phyloP scores from a whole-genome alignment of 2,329 filamentous ascomycete species.

The Seiridium cupressi region DNA sequence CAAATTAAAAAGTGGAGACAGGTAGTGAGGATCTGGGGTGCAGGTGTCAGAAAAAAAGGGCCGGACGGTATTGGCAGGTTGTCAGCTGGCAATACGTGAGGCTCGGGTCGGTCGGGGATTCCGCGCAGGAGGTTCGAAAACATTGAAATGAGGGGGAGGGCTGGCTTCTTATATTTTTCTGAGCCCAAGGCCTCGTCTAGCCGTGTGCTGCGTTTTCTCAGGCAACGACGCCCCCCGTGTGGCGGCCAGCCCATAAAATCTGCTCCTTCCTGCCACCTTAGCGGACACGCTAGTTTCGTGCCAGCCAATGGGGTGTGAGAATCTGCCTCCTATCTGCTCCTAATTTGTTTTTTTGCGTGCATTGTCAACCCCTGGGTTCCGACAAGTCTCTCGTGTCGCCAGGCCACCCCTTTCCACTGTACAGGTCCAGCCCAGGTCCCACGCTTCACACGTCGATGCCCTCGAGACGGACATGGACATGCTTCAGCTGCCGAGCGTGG shows the following conservation, averaged over 20 bases:
- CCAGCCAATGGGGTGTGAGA: slow-evolving; percentile 21
- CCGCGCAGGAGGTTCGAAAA: slow-evolving; percentile 50
- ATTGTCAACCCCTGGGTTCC: slow-evolving; percentile 22
- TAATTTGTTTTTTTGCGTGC: slow-evolving; percentile 21
- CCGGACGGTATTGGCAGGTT: slow-evolving; percentile 24
- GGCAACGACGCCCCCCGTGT: slow-evolving; percentile 28
- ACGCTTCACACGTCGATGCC: background rate
- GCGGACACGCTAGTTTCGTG: slow-evolving; percentile 18
- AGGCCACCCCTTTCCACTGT: slow-evolving; percentile 8
- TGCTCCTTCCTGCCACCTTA: slow-evolving; percentile 25
- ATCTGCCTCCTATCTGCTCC: slow-evolving; percentile 25
- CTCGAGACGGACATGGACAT: background rate
- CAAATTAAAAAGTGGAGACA: slow-evolving; percentile 1
- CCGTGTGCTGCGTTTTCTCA: slow-evolving; percentile 22
- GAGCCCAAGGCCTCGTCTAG: slow-evolving; percentile 21
- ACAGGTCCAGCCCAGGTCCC: background rate
- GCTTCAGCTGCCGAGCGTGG: background rate
- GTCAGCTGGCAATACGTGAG: slow-evolving; percentile 24
- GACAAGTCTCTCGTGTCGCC: slow-evolving; percentile 19
- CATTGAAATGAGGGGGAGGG: slow-evolving; percentile 50
- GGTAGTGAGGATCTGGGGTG: background rate
- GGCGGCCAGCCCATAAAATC: slow-evolving; percentile 25
- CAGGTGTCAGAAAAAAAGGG: slow-evolving; percentile 6
- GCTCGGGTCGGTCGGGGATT: slow-evolving; percentile 55
- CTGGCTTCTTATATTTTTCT: slow-evolving; percentile 57